Conservation (phyloP, 2,329 filamentous ascomycete species). For the Colletotrichum sp. region DNA sequence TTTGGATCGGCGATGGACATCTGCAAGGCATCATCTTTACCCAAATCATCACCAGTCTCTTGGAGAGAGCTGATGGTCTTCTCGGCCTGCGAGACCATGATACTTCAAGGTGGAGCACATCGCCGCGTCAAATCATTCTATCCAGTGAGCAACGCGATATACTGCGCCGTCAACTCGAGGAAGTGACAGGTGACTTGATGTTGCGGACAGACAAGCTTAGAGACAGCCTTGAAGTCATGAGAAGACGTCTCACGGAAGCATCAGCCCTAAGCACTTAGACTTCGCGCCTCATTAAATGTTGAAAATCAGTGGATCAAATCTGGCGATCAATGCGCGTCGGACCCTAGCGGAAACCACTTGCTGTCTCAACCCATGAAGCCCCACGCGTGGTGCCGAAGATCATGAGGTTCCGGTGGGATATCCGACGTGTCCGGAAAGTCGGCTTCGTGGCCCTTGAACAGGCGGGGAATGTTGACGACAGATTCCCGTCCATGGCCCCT, state of each 20-base stretch:
- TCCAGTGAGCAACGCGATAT: background rate
- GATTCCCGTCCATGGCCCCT: background rate
- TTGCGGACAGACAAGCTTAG: background rate
- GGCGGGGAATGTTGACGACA: background rate
- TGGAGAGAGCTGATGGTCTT: background rate
- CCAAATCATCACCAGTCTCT: conserved; percentile 23
- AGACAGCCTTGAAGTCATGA: background rate
- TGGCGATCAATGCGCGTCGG: background rate
- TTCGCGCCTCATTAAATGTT: background rate
- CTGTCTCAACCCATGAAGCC: background rate
- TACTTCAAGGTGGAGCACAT: too few relatives aligned
- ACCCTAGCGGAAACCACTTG: background rate
- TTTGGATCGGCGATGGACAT: conserved; percentile 27
- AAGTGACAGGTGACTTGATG: background rate
- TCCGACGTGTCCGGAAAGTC: background rate
- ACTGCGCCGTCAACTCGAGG: background rate
- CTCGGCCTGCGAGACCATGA: background rate
- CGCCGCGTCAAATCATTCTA: background rate
- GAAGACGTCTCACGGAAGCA: background rate
- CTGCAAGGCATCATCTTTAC: conserved; percentile 31
- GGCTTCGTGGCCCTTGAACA: background rate
- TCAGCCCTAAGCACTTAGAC: background rate
- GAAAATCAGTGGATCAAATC: background rate
- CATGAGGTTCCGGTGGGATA: background rate
- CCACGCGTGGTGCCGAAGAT: background rate